These are phyloP conservation scores for Malus hybrid DNA, from an alignment of 331 rosid species.

Conservation along the genomic window DNA sequence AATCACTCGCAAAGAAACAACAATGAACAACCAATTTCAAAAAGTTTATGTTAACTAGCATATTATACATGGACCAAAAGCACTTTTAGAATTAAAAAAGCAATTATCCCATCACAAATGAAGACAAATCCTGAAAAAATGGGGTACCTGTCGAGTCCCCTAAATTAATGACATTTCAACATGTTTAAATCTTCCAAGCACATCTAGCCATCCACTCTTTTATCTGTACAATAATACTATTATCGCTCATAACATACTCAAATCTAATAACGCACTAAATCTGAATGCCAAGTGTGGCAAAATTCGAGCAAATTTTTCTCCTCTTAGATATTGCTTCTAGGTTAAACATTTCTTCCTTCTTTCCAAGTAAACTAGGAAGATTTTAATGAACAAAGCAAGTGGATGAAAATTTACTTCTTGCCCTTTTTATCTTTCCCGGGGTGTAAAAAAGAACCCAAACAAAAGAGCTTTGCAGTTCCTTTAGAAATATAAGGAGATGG, in stretches of 20 bases:
- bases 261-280: not conserved
- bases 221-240: not conserved
- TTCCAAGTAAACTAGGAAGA: not conserved
- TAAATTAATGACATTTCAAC: conserved; percentile 13
- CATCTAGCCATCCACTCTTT: not conserved
- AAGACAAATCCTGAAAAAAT: not conserved
- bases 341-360: not conserved
- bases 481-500: conserved; percentile 75
- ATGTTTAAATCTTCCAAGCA: conserved; percentile 8
- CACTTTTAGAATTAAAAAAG: conserved; percentile 5
- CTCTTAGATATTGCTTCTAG: not conserved
- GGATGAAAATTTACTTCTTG: not conserved
- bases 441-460: conserved; percentile 58
- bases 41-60: not conserved
- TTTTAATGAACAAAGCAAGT: not conserved
- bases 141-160: conserved; percentile 19
- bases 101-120: not conserved
- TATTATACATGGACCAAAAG: not conserved
- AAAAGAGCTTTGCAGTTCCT: conserved; percentile 56
- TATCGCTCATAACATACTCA: not conserved
- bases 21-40: conserved; percentile 1
- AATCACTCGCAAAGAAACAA: conserved; percentile 15
- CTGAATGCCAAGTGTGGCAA: too few relatives aligned
- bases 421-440: conserved; percentile 52
- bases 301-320: too few relatives aligned